phyloP scores from a whole-genome alignment of 1,284 basidiomycete species.

The Puccinia novopanici region DNA sequence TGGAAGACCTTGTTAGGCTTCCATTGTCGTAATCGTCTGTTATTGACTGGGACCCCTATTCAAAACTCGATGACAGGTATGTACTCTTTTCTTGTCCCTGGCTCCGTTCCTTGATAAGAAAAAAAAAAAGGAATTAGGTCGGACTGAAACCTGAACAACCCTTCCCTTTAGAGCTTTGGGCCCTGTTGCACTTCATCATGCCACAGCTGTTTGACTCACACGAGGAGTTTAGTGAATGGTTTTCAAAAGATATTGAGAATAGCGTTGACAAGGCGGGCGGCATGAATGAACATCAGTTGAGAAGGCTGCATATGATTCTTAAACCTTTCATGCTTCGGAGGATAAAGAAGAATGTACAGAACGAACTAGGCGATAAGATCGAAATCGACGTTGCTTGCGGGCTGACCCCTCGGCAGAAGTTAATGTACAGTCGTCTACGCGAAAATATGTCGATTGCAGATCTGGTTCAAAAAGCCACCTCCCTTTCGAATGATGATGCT shows the following conservation, averaged over 20 bases:
- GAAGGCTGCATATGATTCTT: conserved; percentile 95
- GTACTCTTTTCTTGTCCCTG: conserved; percentile 9
- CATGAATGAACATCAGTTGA: conserved; percentile 91
- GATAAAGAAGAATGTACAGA: conserved; percentile 97
- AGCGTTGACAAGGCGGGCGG: conserved; percentile 84
- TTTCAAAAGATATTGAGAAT: conserved; percentile 98
- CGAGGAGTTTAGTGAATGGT: conserved; percentile 99
- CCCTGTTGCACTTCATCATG: conserved; percentile 99
- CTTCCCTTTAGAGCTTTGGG: conserved; percentile 82
- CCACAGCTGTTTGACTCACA: conserved; percentile 98
- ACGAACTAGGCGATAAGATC: conserved; percentile 99
- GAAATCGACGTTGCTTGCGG: conserved; percentile 96
- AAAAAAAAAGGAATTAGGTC: conserved; percentile 4
- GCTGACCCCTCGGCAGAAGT: conserved; percentile 86
- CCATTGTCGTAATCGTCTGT: conserved; percentile 90
- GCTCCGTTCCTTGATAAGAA: not conserved
- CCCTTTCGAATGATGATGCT: conserved; percentile 77
- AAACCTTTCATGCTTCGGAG: conserved; percentile 99
- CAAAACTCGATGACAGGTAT: conserved; percentile 99
- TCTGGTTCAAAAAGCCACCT: conserved; percentile 86
- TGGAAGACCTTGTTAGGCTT: conserved; percentile 98
- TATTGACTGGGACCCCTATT: conserved; percentile 96
- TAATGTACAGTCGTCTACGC: conserved; percentile 86
- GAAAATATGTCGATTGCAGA: conserved; percentile 94
- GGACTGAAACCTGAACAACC: conserved; percentile 50